Evolutionary conservation across 2,329 filamentous ascomycete genomes (phyloP).

Genomic region (Volutella citrinella): DNA sequence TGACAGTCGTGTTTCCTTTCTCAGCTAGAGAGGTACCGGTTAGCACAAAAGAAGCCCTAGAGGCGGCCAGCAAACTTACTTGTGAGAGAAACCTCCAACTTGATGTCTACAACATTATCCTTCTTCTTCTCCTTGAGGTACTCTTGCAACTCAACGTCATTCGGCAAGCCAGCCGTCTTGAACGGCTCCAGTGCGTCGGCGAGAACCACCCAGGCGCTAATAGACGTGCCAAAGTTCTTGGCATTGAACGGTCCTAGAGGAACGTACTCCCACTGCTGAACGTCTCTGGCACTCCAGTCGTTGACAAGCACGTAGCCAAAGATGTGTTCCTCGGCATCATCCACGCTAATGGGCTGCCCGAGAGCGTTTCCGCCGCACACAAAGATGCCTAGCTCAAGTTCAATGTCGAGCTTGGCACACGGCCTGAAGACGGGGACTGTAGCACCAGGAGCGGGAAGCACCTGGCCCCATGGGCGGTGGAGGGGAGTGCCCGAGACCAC

Average conservation of each 20-base stretch:
- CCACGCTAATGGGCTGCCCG: conserved; percentile 62
- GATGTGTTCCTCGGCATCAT: conserved; percentile 63
- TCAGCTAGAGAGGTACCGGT: conserved; percentile 20
- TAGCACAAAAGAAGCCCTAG: background rate
- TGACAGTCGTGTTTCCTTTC: conserved; percentile 28
- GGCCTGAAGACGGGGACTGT: conserved; percentile 54
- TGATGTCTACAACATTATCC: conserved; percentile 34
- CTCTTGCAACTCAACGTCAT: conserved; percentile 30
- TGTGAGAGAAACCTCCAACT: conserved; percentile 35
- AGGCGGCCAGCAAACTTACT: conserved; percentile 29
- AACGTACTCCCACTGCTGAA: conserved; percentile 59
- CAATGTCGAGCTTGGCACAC: conserved; percentile 64
- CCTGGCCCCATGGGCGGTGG: conserved; percentile 69
- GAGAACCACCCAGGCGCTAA: conserved; percentile 62
- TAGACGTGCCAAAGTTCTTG: conserved; percentile 58
- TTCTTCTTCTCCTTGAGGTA: conserved; percentile 55
- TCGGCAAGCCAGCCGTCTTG: conserved; percentile 21
- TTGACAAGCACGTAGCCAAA: conserved; percentile 68
- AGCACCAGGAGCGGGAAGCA: conserved; percentile 49
- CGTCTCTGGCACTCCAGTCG: conserved; percentile 62
- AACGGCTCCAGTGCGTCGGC: conserved; percentile 50
- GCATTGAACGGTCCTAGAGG: conserved; percentile 61
- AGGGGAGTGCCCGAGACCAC: conserved; percentile 73
- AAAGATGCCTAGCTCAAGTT: conserved; percentile 75
- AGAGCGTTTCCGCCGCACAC: conserved; percentile 64